Percentiles rank a stretch among this genome's conserved stretches.
Evolutionary conservation across 108 stramenopile genomes (phyloP).

Genomic region (Cyclotella baltica): DNA sequence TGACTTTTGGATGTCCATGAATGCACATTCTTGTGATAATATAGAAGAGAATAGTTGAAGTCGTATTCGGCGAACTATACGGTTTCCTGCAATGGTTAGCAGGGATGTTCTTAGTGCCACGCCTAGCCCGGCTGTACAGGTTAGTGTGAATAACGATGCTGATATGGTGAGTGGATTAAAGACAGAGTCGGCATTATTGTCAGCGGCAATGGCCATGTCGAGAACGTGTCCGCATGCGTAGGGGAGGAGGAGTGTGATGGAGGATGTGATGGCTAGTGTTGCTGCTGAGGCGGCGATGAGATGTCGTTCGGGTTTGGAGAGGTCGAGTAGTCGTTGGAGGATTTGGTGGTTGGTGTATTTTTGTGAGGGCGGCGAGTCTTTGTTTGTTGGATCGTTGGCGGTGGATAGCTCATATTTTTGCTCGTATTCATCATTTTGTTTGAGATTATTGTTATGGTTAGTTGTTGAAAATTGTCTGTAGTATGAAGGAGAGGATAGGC

Average conservation of each 20-base stretch:
- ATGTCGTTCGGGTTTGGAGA: slow-evolving; percentile 55
- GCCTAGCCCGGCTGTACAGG: slow-evolving; percentile 65
- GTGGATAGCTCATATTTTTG: not conserved
- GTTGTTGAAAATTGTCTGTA: no score
- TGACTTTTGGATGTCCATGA: slow-evolving; percentile 70
- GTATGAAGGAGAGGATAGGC: no score
- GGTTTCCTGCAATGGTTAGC: slow-evolving; percentile 80
- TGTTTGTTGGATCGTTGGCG: not conserved
- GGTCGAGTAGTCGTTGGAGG: slow-evolving; percentile 36
- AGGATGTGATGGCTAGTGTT: slow-evolving; percentile 68
- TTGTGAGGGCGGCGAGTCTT: not conserved
- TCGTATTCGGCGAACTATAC: slow-evolving; percentile 75
- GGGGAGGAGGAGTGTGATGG: slow-evolving; percentile 76
- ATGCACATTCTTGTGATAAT: slow-evolving; percentile 76
- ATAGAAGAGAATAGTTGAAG: slow-evolving; percentile 66
- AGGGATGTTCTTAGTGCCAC: slow-evolving; percentile 68
- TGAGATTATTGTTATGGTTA: no score
- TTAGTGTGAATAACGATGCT: slow-evolving; percentile 68
- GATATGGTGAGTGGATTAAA: slow-evolving; percentile 58
- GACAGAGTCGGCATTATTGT: not conserved
- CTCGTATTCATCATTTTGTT: not conserved
- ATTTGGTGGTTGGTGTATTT: slow-evolving; percentile 19
- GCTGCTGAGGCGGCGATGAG: slow-evolving; percentile 66
- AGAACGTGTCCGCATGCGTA: slow-evolving; percentile 76
- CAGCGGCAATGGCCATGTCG: slow-evolving; percentile 61